Percentiles rank a stretch among this genome's conserved stretches.
Evolutionary conservation across 345 rosid species (phyloP).

Genomic region (Erysimum cheiranthoides): DNA sequence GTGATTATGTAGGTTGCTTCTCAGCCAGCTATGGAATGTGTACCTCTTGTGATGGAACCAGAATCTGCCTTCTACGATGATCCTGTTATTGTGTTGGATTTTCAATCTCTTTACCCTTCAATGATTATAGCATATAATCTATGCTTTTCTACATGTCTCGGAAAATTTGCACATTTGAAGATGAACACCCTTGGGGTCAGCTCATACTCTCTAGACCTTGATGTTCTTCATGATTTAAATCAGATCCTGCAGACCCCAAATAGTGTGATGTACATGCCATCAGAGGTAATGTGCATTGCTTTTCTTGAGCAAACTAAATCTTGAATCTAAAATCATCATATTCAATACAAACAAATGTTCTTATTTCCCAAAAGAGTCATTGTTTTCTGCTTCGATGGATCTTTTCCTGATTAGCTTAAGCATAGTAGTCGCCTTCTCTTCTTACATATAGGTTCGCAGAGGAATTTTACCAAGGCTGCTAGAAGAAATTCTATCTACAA

Average conservation of each 20-base stretch:
- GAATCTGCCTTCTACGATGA: constrained; percentile 93
- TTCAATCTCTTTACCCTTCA: constrained; percentile 98
- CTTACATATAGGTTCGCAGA: constrained; percentile 60
- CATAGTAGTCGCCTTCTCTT: constrained; percentile 10
- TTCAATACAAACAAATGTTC: constrained; percentile 14
- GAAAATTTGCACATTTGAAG: constrained; percentile 72
- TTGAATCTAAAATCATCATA: constrained; percentile 22
- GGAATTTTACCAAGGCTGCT: constrained; percentile 87
- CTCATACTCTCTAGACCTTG: constrained; percentile 66
- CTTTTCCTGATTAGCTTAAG: constrained; percentile 29
- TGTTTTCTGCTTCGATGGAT: constrained; percentile 1
- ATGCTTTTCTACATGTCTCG: constrained; percentile 94
- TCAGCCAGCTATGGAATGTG: constrained; percentile 99
- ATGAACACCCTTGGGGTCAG: constrained; percentile 79
- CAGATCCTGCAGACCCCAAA: constrained; percentile 76
- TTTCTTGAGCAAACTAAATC: constrained; percentile 15
- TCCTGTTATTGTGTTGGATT: constrained; percentile 95
- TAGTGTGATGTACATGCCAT: constrained; percentile 76
- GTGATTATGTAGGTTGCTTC: constrained; percentile 76
- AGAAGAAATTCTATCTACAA: constrained; percentile 92
- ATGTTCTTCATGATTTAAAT: constrained; percentile 61
- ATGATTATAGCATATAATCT: constrained; percentile 97
- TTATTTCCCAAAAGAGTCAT: constrained; percentile 20
- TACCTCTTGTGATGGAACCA: constrained; percentile 99
- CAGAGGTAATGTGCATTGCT: constrained; percentile 62